These are phyloP conservation scores for Komagataea norvegica DNA, from an alignment of 1,139 yeast species.

Conservation along the genomic window DNA sequence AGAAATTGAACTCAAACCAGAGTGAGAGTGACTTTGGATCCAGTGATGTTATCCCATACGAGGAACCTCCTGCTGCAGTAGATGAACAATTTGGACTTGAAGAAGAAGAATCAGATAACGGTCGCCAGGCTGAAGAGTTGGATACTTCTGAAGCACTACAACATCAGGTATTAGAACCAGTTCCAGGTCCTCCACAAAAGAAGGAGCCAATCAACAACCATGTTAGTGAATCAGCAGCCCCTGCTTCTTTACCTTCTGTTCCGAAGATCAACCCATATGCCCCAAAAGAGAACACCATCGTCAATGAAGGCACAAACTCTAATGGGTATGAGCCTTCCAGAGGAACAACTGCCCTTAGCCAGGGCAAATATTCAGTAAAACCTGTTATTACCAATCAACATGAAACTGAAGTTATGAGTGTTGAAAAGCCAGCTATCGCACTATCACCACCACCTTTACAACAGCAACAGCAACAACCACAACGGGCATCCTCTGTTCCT, in stretches of 20 bases:
- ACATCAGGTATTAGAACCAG: neutral
- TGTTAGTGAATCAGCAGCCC: too few relatives aligned
- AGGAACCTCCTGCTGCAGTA: constrained; percentile 9
- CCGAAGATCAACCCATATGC: constrained; percentile 5
- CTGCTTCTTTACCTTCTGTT: neutral
- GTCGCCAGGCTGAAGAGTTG: constrained; percentile 2
- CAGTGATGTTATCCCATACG: constrained; percentile 15
- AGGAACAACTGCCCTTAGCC: too few relatives aligned
- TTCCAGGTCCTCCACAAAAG: constrained; percentile 7
- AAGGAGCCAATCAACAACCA: constrained; percentile 9
- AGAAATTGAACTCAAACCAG: neutral
- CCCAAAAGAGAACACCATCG: constrained; percentile 2
- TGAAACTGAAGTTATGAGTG: too few relatives aligned
- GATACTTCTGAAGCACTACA: constrained; percentile 10
- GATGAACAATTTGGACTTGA: neutral
- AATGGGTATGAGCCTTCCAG: too few relatives aligned
- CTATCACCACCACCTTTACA: constrained; percentile 1
- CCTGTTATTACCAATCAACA: too few relatives aligned
- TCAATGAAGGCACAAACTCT: too few relatives aligned
- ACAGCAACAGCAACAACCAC: neutral
- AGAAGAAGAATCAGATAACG: neutral
- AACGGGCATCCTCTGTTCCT: too few relatives aligned
- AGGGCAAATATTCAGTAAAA: too few relatives aligned
- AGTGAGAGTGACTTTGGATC: constrained; percentile 19
- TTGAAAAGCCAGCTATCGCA: too few relatives aligned